Base-by-base conservation (phyloP, 176 grass and related monocot genomes). In the Cymbopogon citratus region DNA sequence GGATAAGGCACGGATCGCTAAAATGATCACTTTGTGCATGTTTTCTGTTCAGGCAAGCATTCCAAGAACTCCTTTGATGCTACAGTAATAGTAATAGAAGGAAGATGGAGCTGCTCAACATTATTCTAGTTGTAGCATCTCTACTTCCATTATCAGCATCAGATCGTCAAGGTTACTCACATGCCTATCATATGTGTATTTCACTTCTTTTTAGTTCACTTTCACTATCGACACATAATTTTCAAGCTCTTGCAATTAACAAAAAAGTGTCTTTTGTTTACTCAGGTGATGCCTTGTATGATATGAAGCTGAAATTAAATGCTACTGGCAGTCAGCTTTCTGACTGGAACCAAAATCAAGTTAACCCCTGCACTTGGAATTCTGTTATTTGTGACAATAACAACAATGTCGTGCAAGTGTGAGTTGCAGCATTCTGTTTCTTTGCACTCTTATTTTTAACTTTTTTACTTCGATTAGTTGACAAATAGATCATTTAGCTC, bases 341-440 rank as follows among this genome's bases (percentile, higher is more conserved):
- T 33, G 95, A 98, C 25, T 94, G 90, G 88, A 98, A 98, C 35
- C 84, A 75, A 68, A 89, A 94, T 91, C 95, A 94, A 98, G 90
- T 94, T 75, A 86, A 67, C 44, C 92, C 92, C 44, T 98, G 92
- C 87, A 89, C 78, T 15, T 98, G 88, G 95, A 94, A 91, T 83
- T 94, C 92, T 43, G 87, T 98, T 85, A 95, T 95, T 41, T 98
- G 96, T 85, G 92, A 98, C 48, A 86, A 3, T 78, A 91, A 88
- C 82, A 86, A 88, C 41, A 87, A 86, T 60, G 96, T 98, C 24
- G 69, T 91, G 77, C 86, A 90, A 93, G 92, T 98, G 96, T 98
- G 91, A 93, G 88, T 86, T 91, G 31, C 25, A 62, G 18, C 24
- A 28, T 19, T 85, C 12, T 64, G 29, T 80, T 69, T 84, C 62